A percentile compares a stretch with the other conserved stretches of the same genome.
These are phyloP conservation scores for Trichosanthes cucumerina DNA, from an alignment of 306 rosid genomes.

Conservation along the genomic window DNA sequence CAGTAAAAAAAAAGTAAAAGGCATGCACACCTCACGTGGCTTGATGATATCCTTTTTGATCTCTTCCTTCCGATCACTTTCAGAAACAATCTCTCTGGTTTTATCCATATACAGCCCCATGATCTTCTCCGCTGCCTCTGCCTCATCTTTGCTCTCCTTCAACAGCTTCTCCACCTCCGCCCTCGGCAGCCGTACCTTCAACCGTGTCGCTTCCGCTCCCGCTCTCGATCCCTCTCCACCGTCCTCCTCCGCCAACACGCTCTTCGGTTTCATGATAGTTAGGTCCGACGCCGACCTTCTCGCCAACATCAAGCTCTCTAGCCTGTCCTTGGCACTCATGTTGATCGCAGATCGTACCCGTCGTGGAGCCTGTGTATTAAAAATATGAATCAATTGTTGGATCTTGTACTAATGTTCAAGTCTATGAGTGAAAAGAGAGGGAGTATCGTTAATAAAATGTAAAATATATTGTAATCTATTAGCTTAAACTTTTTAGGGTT, in stretches of 20 bases:
- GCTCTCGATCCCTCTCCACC: not conserved
- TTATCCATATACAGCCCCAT: constrained; percentile 43
- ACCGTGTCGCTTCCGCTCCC: constrained; percentile 23
- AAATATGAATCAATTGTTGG: not conserved
- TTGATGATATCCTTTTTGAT: constrained; percentile 15
- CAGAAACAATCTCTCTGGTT: constrained; percentile 4
- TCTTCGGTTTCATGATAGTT: constrained; percentile 30
- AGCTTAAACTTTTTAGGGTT: not conserved
- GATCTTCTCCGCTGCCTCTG: constrained; percentile 65
- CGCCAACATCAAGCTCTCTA: constrained; percentile 62
- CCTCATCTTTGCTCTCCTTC: constrained; percentile 43
- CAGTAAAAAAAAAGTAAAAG: not conserved
- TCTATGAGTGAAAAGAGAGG: too few relatives aligned
- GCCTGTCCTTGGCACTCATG: constrained; percentile 82
- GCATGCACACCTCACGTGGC: constrained; percentile 37
- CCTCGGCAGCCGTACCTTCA: constrained; percentile 64
- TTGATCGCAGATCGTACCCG: constrained; percentile 73
- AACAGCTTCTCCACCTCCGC: constrained; percentile 64
- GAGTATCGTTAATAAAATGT: too few relatives aligned
- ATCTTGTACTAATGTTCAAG: too few relatives aligned
- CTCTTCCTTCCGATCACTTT: not conserved
- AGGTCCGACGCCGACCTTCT: constrained; percentile 70
- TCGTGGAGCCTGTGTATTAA: constrained; percentile 23
- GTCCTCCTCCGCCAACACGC: constrained; percentile 13
- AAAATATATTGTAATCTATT: too few relatives aligned